These are phyloP conservation scores for Bimuria novae-zelandiae DNA, from an alignment of 2,329 filamentous ascomycete genomes.

Conservation along the genomic window DNA sequence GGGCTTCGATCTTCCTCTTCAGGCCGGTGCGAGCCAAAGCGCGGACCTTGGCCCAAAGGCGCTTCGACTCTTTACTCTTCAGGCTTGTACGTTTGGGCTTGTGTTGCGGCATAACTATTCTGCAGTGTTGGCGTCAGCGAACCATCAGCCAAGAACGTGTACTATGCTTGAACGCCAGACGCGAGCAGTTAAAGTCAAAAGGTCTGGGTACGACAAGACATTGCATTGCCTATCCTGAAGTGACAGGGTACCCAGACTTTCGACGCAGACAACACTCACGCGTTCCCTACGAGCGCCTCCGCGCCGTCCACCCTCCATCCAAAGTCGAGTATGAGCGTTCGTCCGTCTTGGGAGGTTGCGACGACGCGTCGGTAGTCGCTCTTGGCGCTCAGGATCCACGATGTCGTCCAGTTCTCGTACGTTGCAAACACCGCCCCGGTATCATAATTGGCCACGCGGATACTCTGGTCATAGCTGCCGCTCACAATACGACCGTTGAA, in stretches of 20 bases:
- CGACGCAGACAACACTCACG: slow-evolving; percentile 4
- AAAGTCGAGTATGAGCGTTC: slow-evolving; percentile 94
- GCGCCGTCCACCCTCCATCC: slow-evolving; percentile 63
- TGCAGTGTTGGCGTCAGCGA: background rate
- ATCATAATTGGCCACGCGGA: slow-evolving; percentile 90
- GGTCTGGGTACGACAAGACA: background rate
- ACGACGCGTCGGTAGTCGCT: slow-evolving; percentile 94
- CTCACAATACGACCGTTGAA: slow-evolving; percentile 85
- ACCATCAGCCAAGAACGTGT: background rate
- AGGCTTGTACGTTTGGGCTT: background rate
- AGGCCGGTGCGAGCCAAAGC: background rate
- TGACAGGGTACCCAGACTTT: background rate
- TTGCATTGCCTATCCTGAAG: background rate
- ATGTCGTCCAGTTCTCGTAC: slow-evolving; percentile 93
- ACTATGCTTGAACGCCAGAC: background rate
- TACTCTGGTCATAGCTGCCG: slow-evolving; percentile 92
- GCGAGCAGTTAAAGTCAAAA: background rate
- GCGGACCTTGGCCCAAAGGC: background rate
- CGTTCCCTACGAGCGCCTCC: slow-evolving; percentile 49
- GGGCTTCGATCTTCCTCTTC: background rate
- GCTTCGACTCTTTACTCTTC: background rate
- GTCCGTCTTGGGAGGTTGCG: slow-evolving; percentile 90
- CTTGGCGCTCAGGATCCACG: slow-evolving; percentile 96
- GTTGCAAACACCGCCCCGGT: slow-evolving; percentile 78
- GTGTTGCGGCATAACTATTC: background rate